phyloP scores from a whole-genome alignment of 2,329 filamentous ascomycete species.

The Exophiala sp. region DNA sequence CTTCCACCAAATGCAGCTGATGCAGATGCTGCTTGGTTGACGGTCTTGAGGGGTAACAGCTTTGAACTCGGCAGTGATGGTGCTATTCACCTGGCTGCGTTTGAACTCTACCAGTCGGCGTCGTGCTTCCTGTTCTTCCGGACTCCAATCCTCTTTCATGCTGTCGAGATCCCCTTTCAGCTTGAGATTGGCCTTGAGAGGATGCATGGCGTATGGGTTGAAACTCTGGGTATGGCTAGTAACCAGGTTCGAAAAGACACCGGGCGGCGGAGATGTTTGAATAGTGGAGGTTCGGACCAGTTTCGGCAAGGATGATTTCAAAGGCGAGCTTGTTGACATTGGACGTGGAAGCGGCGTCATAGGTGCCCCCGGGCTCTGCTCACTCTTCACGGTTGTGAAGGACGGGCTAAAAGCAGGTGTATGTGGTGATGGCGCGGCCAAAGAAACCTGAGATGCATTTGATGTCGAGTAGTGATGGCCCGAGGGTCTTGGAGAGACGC shows the following conservation, averaged over 20 bases:
- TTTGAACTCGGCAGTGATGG: slow-evolving; percentile 72
- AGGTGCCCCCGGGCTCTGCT: slow-evolving; percentile 41
- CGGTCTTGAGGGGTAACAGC: slow-evolving; percentile 73
- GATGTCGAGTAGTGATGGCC: slow-evolving; percentile 41
- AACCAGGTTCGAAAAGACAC: slow-evolving; percentile 41
- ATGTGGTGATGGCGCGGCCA: slow-evolving; percentile 47
- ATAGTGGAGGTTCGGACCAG: slow-evolving; percentile 64
- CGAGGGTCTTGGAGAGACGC: slow-evolving; percentile 39
- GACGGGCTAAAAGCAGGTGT: slow-evolving; percentile 44
- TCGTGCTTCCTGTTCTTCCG: slow-evolving; percentile 71
- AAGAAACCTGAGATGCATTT: slow-evolving; percentile 38
- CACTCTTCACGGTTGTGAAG: slow-evolving; percentile 43
- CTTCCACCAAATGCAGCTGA: slow-evolving; percentile 96
- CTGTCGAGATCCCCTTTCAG: slow-evolving; percentile 76
- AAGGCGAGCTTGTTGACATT: slow-evolving; percentile 43
- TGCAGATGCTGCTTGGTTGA: slow-evolving; percentile 77
- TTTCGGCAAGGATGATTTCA: slow-evolving; percentile 48
- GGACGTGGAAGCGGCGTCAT: slow-evolving; percentile 35
- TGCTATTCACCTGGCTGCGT: slow-evolving; percentile 73
- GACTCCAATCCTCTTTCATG: slow-evolving; percentile 78
- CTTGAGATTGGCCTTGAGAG: slow-evolving; percentile 72
- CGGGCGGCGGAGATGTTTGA: slow-evolving; percentile 49
- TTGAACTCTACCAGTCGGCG: slow-evolving; percentile 84
- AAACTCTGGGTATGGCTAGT: slow-evolving; percentile 45
- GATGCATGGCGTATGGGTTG: slow-evolving; percentile 74